These are phyloP conservation scores for Angophora floribunda DNA, from an alignment of 345 rosid genomes.

Conservation along the genomic window DNA sequence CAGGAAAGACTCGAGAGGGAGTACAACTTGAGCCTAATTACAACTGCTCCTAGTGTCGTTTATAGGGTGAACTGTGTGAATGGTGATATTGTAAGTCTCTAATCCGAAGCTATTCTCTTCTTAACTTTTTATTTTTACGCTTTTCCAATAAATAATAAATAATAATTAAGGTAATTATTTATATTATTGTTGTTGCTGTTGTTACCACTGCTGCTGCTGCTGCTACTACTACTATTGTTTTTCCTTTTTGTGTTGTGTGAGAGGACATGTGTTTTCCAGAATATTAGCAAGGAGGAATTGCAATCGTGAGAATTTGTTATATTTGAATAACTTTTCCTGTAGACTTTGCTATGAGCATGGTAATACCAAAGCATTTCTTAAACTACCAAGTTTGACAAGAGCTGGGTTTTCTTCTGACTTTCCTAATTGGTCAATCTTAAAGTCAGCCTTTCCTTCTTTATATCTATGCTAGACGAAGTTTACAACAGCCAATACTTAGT, in stretches of 20 bases:
- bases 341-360: not conserved
- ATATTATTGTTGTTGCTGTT: not conserved
- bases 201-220: too few species aligned
- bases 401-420: not conserved
- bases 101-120: not conserved
- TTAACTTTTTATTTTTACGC: not conserved
- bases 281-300: not conserved
- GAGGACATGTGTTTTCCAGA: not conserved
- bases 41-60: constrained; percentile 99
- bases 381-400: not conserved
- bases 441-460: not conserved
- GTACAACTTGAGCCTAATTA: constrained; percentile 89
- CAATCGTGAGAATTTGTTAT: not conserved
- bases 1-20: constrained; percentile 99
- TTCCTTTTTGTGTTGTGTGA: not conserved
- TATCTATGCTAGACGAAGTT: not conserved
- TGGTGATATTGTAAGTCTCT: constrained; percentile 70
- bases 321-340: not conserved
- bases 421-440: not conserved
- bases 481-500: not conserved
- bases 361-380: not conserved
- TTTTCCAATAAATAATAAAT: not conserved
- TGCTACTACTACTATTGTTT: not conserved
- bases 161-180: not conserved
- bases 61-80: constrained; percentile 71